Evolutionary conservation across 495 filamentous ascomycete species (phyloP).

Genomic region (Collariella sp.): DNA sequence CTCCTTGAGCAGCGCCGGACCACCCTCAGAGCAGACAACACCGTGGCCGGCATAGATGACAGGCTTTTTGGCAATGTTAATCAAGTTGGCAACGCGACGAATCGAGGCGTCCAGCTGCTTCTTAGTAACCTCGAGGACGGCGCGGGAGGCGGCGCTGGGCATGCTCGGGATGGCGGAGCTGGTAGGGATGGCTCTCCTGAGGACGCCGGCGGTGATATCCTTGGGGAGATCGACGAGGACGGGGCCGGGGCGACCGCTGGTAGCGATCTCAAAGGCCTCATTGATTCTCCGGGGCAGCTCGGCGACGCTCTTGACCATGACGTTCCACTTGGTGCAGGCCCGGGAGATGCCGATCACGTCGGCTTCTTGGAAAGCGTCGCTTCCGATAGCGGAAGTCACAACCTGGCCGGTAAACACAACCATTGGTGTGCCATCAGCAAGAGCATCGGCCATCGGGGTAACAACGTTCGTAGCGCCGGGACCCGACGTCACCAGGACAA

Average conservation of each 20-base stretch:
- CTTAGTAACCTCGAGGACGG: constrained; percentile 49
- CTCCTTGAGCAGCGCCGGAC: constrained; percentile 56
- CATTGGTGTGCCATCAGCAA: constrained; percentile 71
- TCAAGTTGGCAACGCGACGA: constrained; percentile 53
- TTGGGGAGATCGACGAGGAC: constrained; percentile 74
- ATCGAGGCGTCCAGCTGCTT: constrained; percentile 54
- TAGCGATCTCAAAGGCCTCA: constrained; percentile 80
- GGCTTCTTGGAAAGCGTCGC: constrained; percentile 74
- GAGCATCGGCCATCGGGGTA: constrained; percentile 70
- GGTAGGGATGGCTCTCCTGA: constrained; percentile 61
- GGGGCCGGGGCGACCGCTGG: constrained; percentile 65
- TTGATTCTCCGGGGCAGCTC: constrained; percentile 72
- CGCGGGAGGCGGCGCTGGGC: constrained; percentile 61
- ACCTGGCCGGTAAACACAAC: constrained; percentile 78
- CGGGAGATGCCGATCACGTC: constrained; percentile 70
- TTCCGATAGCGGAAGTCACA: constrained; percentile 61
- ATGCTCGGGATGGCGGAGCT: constrained; percentile 52
- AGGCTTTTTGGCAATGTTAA: constrained; percentile 69
- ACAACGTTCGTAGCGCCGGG: constrained; percentile 73
- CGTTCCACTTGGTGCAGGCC: constrained; percentile 79
- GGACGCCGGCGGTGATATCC: constrained; percentile 62
- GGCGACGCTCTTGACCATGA: constrained; percentile 72
- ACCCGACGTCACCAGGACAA: constrained; percentile 71
- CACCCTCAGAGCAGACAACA: constrained; percentile 53
- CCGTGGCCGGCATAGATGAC: constrained; percentile 71